Conservation (phyloP, 257 asterid species). For the Pogostemon cablin region DNA sequence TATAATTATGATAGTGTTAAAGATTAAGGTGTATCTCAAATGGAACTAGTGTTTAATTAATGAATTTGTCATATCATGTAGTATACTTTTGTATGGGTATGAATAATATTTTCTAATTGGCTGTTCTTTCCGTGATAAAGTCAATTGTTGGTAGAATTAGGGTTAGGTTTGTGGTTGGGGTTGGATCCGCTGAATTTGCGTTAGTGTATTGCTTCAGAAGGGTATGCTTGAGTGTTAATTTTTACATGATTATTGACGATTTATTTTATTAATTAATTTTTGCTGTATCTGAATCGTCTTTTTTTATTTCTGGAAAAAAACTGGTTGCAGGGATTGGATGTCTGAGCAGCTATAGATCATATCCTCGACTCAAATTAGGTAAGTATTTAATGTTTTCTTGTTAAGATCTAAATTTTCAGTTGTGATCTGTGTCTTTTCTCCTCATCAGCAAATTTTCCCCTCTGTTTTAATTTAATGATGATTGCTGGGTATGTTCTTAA, state of each 20-base stretch:
- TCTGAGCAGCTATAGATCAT: constrained; percentile 34
- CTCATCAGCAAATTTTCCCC: background rate
- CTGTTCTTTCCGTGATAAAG: constrained; percentile 27
- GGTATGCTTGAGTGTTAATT: constrained; percentile 7
- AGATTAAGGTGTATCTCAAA: constrained; percentile 16
- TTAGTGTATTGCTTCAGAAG: constrained; percentile 10
- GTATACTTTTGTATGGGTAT: background rate
- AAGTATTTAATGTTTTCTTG: constrained; percentile 15
- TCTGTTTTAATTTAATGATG: constrained; percentile 21
- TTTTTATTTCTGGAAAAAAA: constrained; percentile 26
- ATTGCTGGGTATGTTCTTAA: background rate
- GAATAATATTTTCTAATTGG: constrained; percentile 10
- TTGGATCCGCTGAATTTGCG: constrained; percentile 45
- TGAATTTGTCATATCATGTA: background rate
- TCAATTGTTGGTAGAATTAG: constrained; percentile 40
- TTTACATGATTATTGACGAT: constrained; percentile 24
- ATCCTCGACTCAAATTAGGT: constrained; percentile 27
- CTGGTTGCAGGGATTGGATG: constrained; percentile 32
- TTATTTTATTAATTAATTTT: background rate
- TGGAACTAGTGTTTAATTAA: constrained; percentile 20
- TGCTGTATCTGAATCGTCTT: constrained; percentile 15
- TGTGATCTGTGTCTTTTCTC: constrained; percentile 22
- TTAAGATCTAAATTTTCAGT: constrained; percentile 21
- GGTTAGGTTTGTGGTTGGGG: constrained; percentile 38
- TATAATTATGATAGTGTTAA: background rate